Percentiles rank a stretch among this genome's conserved stretches.
Evolutionary conservation across 2,329 filamentous ascomycete species (phyloP).

Genomic region (Stemphylium lycopersici): DNA sequence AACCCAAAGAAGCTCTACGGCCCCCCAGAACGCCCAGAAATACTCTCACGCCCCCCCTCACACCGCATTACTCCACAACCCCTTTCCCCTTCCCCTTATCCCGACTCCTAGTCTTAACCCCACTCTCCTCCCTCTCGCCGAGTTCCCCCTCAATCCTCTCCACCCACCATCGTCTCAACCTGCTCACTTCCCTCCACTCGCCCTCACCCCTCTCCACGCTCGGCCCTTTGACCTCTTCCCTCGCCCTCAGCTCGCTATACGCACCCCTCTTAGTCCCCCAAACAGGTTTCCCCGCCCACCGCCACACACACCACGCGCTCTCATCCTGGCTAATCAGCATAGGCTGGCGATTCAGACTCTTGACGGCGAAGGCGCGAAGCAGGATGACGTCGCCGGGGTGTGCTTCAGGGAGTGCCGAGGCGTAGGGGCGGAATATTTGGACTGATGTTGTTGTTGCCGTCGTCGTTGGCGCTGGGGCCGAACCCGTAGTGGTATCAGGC

Average conservation of each 20-base stretch:
- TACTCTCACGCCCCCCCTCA: neutral
- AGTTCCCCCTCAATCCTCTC: constrained; percentile 19
- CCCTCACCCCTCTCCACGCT: constrained; percentile 54
- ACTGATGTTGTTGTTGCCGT: constrained; percentile 34
- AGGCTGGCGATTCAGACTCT: constrained; percentile 45
- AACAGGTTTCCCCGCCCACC: constrained; percentile 37
- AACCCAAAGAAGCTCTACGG: too few species aligned
- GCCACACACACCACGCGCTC: constrained; percentile 57
- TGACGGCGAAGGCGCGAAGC: constrained; percentile 53
- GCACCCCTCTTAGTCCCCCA: constrained; percentile 35
- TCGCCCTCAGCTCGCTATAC: constrained; percentile 37
- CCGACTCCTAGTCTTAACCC: constrained; percentile 20
- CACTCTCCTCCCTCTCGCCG: constrained; percentile 21
- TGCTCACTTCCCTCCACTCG: constrained; percentile 51
- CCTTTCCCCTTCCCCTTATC: constrained; percentile 15
- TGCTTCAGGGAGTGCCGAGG: constrained; percentile 49
- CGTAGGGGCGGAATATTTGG: constrained; percentile 54
- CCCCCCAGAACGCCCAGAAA: too few species aligned
- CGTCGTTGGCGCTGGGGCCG: too few species aligned
- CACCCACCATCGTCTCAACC: constrained; percentile 51
- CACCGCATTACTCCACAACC: neutral
- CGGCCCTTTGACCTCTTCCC: constrained; percentile 55
- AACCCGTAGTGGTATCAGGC: constrained; percentile 14
- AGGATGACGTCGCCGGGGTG: constrained; percentile 54
- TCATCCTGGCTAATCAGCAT: constrained; percentile 50